A percentile compares a stretch with the other conserved stretches of the same genome.
phyloP scores from a whole-genome alignment of 495 filamentous ascomycete species.

The Evernia prunastri region DNA sequence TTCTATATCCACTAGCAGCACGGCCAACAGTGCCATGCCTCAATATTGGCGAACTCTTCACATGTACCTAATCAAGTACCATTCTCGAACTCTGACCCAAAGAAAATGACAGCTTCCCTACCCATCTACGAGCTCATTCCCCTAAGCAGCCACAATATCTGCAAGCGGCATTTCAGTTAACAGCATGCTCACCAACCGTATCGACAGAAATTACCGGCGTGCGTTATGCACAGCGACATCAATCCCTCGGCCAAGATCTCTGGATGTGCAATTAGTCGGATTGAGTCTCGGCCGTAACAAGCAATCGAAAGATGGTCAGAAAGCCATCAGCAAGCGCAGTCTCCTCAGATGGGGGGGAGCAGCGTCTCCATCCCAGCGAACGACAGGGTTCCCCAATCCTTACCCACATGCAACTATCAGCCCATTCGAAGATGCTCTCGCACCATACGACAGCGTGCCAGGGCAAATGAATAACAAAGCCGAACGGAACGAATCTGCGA shows the following conservation, averaged over 20 bases:
- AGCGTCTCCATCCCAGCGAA: conserved; percentile 47
- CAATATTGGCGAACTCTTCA: conserved; percentile 31
- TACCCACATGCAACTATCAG: conserved; percentile 38
- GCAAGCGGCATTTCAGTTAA: conserved; percentile 17
- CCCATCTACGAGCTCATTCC: conserved; percentile 46
- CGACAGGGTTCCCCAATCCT: conserved; percentile 36
- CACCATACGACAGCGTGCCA: conserved; percentile 37
- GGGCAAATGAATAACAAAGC: conserved; percentile 36
- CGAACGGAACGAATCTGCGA: conserved; percentile 37
- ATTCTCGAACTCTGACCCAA: conserved; percentile 38
- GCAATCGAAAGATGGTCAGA: no score
- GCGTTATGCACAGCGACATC: conserved; percentile 46
- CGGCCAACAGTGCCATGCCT: conserved; percentile 16
- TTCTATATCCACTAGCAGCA: background rate
- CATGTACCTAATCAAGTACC: conserved; percentile 41
- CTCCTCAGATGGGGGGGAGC: conserved; percentile 50
- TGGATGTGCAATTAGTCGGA: background rate
- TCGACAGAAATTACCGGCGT: conserved; percentile 39
- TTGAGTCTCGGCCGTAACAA: no score
- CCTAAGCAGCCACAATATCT: conserved; percentile 38
- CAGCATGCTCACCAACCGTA: conserved; percentile 28
- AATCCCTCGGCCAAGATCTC: conserved; percentile 49
- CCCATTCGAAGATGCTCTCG: conserved; percentile 36
- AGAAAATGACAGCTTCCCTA: conserved; percentile 39
- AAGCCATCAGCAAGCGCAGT: no score